Base-by-base conservation (phyloP, 306 rosid genomes). In the Vigna nakashimae region DNA sequence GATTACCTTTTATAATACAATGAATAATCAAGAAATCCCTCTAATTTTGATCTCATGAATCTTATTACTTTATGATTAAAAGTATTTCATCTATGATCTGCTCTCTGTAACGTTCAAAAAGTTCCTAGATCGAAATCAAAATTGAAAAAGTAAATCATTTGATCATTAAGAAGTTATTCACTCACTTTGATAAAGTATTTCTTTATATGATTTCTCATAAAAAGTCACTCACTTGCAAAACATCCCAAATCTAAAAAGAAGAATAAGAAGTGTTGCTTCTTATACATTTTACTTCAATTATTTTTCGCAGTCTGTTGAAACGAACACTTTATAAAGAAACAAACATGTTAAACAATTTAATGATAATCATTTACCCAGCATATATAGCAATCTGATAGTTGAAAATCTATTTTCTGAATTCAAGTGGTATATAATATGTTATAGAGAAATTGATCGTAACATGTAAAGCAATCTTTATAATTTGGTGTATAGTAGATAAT, bases 161-260 rank as follows among this genome's bases (percentile, higher is more conserved):
- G 76, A 42, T 42, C 17, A 60, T 9, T 22, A 57, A 22, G 42
- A 56, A 22, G 49, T 42, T 14, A 55, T 15, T 72, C 65, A 38
- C 65, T 72, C 52, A 55, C 76, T 72, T 55, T 42, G 77, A 73
- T 73, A 72, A 38, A 72, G 76, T 38, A 72, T 73, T 42, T 40
- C 53, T 58, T 56, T 72, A 57, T 20, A 53, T 40, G 28, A 57
- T 73, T 56, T 40, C 65, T 55, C 38, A 38, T 40, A 1, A 58
- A n/a, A 69, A 69, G 60, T 9, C 11, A n/a, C 64, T 55, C 14
- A 52, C 18, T 52, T 12, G 17, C 16, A 51, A 34, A 72, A 20
- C 24, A 20, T 38, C 76, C 65, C 22, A 38, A 55, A 15, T 60
- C 45, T 34, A 20, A 22, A 18, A 20, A 12, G 16, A 28, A 8